These are phyloP conservation scores for Phyllosticta citriasiana DNA, from an alignment of 2,329 filamentous ascomycete genomes.

Conservation along the genomic window DNA sequence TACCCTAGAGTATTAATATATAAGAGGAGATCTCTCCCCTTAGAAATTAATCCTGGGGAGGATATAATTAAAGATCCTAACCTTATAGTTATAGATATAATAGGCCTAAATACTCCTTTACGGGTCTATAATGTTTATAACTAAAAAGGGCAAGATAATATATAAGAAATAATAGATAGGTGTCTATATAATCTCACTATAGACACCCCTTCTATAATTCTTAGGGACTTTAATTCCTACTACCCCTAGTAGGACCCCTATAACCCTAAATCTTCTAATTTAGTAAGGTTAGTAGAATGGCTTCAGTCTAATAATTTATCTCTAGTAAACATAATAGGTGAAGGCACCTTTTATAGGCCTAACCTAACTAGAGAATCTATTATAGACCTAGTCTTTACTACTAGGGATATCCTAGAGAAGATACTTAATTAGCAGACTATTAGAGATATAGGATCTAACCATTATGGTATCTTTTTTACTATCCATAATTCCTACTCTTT, in stretches of 20 bases:
- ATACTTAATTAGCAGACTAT: not conserved
- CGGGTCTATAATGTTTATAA: too few relatives aligned
- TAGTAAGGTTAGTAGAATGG: not conserved
- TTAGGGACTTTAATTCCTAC: too few relatives aligned
- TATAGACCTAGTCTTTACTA: not conserved
- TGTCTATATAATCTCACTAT: not conserved
- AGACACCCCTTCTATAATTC: not conserved
- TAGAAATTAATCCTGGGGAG: too few relatives aligned
- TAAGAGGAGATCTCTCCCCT: too few relatives aligned
- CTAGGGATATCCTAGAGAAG: not conserved
- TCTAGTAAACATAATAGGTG: not conserved
- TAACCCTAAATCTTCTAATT: not conserved
- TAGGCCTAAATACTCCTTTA: too few relatives aligned
- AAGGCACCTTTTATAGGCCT: not conserved
- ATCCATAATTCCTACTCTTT: not conserved
- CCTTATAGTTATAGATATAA: too few relatives aligned
- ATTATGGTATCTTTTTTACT: not conserved
- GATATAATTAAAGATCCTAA: too few relatives aligned
- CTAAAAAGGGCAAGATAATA: too few relatives aligned
- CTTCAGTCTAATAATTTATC: not conserved
- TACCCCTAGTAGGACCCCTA: too few relatives aligned
- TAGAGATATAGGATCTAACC: not conserved
- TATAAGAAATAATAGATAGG: too few relatives aligned
- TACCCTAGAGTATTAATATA: too few relatives aligned
- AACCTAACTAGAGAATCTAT: not conserved